A percentile compares a stretch with the other conserved stretches of the same genome.
These are phyloP conservation scores for Chlamydomonas asymmetrica DNA, from an alignment of 139 green algal genomes.

Conservation along the genomic window DNA sequence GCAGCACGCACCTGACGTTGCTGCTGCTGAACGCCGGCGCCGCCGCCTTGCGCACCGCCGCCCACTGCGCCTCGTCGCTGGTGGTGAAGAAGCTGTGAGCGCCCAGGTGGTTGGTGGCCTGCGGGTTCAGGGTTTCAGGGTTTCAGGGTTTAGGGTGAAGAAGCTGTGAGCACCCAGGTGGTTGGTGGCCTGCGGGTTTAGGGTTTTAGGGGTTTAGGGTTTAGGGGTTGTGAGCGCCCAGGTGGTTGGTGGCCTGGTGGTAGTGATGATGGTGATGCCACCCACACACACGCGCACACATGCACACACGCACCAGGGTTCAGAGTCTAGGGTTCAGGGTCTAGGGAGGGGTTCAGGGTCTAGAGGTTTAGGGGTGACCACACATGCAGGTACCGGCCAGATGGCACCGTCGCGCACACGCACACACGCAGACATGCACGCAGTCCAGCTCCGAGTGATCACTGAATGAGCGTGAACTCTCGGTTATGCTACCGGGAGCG, in stretches of 20 bases:
- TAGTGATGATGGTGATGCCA: background rate
- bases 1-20: constrained; percentile 51
- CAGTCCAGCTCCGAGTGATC: no score
- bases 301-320: background rate
- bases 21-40: constrained; percentile 48
- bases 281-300: background rate
- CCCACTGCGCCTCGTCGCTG: constrained; percentile 53
- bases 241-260: constrained; percentile 41
- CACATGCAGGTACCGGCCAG: constrained; percentile 6
- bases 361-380: background rate
- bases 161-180: constrained; percentile 41
- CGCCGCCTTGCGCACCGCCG: constrained; percentile 48
- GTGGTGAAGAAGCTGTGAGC: constrained; percentile 57
- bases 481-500: no score
- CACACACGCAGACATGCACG: no score
- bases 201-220: constrained; percentile 11
- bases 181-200: constrained; percentile 37
- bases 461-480: no score
- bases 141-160: constrained; percentile 37
- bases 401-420: constrained; percentile 12
- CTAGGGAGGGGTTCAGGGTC: background rate
- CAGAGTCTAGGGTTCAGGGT: background rate
- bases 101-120: constrained; percentile 47
- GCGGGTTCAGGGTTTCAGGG: background rate
- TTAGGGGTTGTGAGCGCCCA: constrained; percentile 48